phyloP scores from a whole-genome alignment of 225 moss, liverwort and hornwort genomes.

The Lunularia cruciata region DNA sequence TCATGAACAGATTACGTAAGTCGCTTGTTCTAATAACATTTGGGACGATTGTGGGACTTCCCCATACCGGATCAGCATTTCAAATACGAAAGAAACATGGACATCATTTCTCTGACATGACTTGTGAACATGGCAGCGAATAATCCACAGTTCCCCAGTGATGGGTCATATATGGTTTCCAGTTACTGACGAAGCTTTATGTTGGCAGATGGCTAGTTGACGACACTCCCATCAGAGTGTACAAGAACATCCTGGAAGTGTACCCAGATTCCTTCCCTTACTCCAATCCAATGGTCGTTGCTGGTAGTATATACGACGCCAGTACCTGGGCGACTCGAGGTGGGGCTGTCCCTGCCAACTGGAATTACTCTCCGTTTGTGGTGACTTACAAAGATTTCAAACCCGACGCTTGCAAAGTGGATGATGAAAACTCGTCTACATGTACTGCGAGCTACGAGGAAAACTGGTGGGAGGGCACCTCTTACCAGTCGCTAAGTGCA shows the following conservation, averaged over 20 bases:
- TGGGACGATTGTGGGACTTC: too few relatives aligned
- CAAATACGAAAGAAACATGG: too few relatives aligned
- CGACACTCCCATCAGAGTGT: conserved; percentile 37
- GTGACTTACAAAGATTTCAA: conserved; percentile 28
- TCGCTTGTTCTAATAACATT: too few relatives aligned
- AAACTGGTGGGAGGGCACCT: conserved; percentile 46
- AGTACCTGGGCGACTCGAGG: conserved; percentile 16
- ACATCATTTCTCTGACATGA: too few relatives aligned
- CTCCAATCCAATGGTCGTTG: conserved; percentile 21
- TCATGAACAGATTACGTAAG: neutral
- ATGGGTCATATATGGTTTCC: too few relatives aligned
- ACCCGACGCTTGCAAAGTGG: conserved; percentile 30
- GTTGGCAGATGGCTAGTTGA: conserved; percentile 43
- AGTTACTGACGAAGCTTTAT: too few relatives aligned
- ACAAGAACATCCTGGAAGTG: conserved; percentile 25
- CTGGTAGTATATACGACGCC: conserved; percentile 39
- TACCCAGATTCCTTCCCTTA: conserved; percentile 30
- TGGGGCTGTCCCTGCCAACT: conserved; percentile 5
- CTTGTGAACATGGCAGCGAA: too few relatives aligned
- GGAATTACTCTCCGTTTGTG: conserved; percentile 33
- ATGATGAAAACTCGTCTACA: neutral
- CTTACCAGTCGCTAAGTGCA: conserved; percentile 28
- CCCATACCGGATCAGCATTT: too few relatives aligned
- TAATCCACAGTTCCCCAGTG: too few relatives aligned
- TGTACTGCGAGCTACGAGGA: conserved; percentile 27